Conservation (phyloP, 331 rosid genomes). For the Malus hybrid region DNA sequence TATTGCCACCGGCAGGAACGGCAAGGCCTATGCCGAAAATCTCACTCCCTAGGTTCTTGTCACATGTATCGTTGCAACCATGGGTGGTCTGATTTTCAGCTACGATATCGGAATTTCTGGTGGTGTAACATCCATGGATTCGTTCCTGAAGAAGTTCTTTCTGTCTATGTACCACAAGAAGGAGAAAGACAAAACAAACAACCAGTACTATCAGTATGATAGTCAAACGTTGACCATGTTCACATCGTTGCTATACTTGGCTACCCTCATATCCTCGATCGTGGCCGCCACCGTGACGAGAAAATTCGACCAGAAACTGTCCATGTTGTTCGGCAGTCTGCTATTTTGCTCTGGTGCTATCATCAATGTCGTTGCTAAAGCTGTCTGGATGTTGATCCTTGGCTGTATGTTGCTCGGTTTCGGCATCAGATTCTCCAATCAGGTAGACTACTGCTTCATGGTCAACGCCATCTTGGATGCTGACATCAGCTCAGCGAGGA, state of each 20-base stretch:
- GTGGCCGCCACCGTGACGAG: slow-evolving; percentile 69
- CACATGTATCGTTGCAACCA: slow-evolving; percentile 81
- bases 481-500: slow-evolving; percentile 49
- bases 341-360: slow-evolving; percentile 64
- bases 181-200: slow-evolving; percentile 1
- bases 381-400: slow-evolving; percentile 63
- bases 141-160: slow-evolving; percentile 62
- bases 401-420: slow-evolving; percentile 89
- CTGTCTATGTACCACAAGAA: slow-evolving; percentile 57
- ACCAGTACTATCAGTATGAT: slow-evolving; percentile 80
- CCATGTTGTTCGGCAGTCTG: slow-evolving; percentile 78
- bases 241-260: slow-evolving; percentile 81
- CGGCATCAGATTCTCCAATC: slow-evolving; percentile 85
- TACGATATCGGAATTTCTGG: slow-evolving; percentile 95
- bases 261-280: slow-evolving; percentile 66
- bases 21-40: slow-evolving; percentile 54
- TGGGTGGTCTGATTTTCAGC: slow-evolving; percentile 91
- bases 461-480: slow-evolving; percentile 68
- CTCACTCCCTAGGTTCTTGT: slow-evolving; percentile 57
- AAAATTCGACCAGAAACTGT: slow-evolving; percentile 54
- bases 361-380: slow-evolving; percentile 53
- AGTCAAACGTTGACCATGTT: slow-evolving; percentile 66
- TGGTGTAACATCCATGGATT: slow-evolving; percentile 89
- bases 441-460: slow-evolving; percentile 32
- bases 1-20: slow-evolving; percentile 17